Evolutionary conservation across 129 eudicot species (phyloP), one percentile per base, ranked within the genome.

Genomic region (Chrysanthemum lavandulifolium): DNA sequence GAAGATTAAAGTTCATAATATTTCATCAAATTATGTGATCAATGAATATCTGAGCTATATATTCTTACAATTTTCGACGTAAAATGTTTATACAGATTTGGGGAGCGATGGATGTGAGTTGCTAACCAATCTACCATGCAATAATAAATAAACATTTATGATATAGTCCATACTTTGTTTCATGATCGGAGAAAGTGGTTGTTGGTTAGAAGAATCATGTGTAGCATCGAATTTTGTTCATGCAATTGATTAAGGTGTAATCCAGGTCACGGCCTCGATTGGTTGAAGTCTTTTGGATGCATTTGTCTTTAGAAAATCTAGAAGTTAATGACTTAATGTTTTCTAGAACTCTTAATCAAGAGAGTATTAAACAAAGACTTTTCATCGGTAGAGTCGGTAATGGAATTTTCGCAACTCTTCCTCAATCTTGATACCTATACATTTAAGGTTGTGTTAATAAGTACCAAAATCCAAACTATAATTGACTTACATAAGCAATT

Each of bases 41-140:
- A 51, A 79, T 59, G 71, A 79, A 73, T 68, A 73, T 67, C 71
- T 67, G 59, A n/a, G 60, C 15, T 68, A 62, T 56, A 57, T 58
- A 59, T 78, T 69, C 80, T 29, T 77, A 23, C 65, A 77, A 69
- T 49, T 14, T 69, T 67, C 8, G 19, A 48, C 6, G 16, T 18
- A 55, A 52, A 65, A 72, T 55, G 48, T 73, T 76, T 77, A 89
- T 68, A 76, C 71, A 33, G 54, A n/a, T 61, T 81, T 78, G 83
- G 4, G 65, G 63, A 27, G 61, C 65, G 6, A 77, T 61, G 62
- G 80, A 74, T 36, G 84, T 88, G 71, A 72, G 67, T 80, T 43
- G 96, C 78, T 68, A 95, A 73, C 99, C 99, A 95, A 45, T 90
- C 97, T n/a, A n/a, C n/a, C n/a, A n/a, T n/a, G n/a, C n/a, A 40